These are phyloP conservation scores for Talaromyces sp. DNA, from an alignment of 2,329 filamentous ascomycete species.

Conservation along the genomic window DNA sequence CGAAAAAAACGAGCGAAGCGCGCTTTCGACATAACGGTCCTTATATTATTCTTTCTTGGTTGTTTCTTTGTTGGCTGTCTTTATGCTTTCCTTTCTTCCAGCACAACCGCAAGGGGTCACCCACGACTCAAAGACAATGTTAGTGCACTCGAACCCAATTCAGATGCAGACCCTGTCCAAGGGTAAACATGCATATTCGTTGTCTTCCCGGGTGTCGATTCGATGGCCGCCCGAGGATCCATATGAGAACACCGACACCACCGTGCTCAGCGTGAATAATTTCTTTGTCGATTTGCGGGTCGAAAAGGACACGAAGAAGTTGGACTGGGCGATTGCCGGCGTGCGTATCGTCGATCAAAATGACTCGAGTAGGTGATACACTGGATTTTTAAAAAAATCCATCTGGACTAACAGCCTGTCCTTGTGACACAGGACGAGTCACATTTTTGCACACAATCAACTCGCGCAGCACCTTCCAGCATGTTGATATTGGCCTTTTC, in stretches of 20 bases:
- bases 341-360: conserved; percentile 30
- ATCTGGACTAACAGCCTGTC: not conserved
- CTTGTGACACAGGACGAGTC: conserved; percentile 5
- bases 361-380: conserved; percentile 6
- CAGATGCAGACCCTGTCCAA: conserved; percentile 9
- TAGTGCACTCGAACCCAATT: conserved; percentile 9
- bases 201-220: conserved; percentile 40
- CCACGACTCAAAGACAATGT: conserved; percentile 2
- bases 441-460: conserved; percentile 12
- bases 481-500: conserved; percentile 11
- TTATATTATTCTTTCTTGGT: not conserved
- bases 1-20: too few relatives aligned
- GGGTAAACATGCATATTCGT: conserved; percentile 12
- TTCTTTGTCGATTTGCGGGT: conserved; percentile 44
- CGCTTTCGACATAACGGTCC: not conserved
- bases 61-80: not conserved
- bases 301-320: conserved; percentile 26
- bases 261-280: conserved; percentile 38
- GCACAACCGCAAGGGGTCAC: not conserved
- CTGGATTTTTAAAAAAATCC: not conserved
- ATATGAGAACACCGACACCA: conserved; percentile 41
- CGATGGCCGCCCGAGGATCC: conserved; percentile 39
- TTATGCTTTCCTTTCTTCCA: not conserved
- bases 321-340: conserved; percentile 44
- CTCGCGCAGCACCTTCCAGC: conserved; percentile 12